phyloP scores from a whole-genome alignment of 768 basidiomycete genomes.

The Coprinellus micaceus region DNA sequence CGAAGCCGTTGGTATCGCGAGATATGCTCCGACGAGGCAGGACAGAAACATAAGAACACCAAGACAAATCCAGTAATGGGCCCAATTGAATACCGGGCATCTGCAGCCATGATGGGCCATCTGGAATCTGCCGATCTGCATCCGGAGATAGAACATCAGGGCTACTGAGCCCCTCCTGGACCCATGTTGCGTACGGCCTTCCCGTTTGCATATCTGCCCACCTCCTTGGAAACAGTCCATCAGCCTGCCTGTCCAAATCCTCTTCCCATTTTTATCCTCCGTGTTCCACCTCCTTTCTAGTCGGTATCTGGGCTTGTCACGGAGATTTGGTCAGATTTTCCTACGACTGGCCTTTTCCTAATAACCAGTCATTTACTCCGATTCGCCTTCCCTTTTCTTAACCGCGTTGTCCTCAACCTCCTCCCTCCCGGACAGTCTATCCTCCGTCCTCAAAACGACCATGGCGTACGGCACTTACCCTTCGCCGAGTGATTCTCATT shows the following conservation, averaged over 20 bases:
- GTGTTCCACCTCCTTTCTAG: conserved; percentile 28
- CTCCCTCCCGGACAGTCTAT: conserved; percentile 18
- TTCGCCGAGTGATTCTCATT: conserved; percentile 47
- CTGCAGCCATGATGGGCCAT: conserved; percentile 8
- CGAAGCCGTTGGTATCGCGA: conserved; percentile 32
- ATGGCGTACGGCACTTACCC: conserved; percentile 52
- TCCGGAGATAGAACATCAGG: conserved; percentile 22
- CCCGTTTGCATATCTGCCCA: conserved; percentile 28
- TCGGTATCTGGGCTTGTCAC: conserved; percentile 25
- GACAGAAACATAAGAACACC: conserved; percentile 11
- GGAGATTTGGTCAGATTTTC: conserved; percentile 30
- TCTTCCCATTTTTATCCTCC: conserved; percentile 32
- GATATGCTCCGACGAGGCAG: conserved; percentile 39
- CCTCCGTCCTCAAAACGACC: conserved; percentile 13
- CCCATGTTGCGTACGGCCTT: conserved; percentile 26
- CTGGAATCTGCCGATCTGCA: conserved; percentile 20
- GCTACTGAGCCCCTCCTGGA: neutral
- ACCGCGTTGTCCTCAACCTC: conserved; percentile 20
- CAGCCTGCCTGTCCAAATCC: conserved; percentile 29
- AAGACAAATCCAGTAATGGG: conserved; percentile 13
- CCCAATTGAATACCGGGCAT: conserved; percentile 5
- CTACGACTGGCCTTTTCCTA: conserved; percentile 27
- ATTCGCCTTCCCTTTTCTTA: conserved; percentile 31
- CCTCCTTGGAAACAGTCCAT: conserved; percentile 49
- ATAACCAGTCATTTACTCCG: conserved; percentile 37